Conservation (phyloP, 208 protist genomes). For the Acanthamoeba culbertsoni region DNA sequence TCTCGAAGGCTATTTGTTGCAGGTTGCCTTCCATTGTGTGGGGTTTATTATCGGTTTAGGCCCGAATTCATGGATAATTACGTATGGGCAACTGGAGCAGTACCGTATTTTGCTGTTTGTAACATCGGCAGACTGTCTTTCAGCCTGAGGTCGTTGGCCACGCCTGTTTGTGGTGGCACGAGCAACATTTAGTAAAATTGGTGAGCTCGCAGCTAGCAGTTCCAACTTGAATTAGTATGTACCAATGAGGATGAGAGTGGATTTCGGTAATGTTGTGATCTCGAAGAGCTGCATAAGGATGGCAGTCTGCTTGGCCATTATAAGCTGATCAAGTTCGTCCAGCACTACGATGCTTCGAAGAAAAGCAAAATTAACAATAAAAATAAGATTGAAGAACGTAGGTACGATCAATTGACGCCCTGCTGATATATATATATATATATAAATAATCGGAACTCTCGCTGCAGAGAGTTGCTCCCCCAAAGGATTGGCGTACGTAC, state of each 20-base stretch:
- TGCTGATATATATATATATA: too few species aligned
- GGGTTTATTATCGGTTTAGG: neutral
- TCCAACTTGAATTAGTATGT: neutral
- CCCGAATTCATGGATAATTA: neutral
- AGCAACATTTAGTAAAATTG: neutral
- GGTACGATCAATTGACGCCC: too few species aligned
- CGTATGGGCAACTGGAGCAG: too few species aligned
- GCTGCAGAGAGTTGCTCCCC: too few species aligned
- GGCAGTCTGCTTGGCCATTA: neutral
- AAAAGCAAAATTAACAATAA: neutral
- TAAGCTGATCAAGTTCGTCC: constrained; percentile 2
- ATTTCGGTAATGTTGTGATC: neutral
- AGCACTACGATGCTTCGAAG: neutral
- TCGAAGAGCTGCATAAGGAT: neutral
- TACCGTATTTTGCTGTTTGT: neutral
- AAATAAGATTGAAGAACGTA: neutral
- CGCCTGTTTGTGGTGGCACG: too few species aligned
- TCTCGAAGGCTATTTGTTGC: neutral
- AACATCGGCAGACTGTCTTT: neutral
- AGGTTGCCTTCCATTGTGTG: neutral
- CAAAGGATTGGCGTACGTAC: neutral
- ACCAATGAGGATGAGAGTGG: neutral
- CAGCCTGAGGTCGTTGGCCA: neutral
- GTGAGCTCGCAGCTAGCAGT: neutral
- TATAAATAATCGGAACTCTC: too few species aligned